These are phyloP conservation scores for Geranomyces variabilis DNA, from an alignment of 192 early-diverging fungal species.

Conservation along the genomic window DNA sequence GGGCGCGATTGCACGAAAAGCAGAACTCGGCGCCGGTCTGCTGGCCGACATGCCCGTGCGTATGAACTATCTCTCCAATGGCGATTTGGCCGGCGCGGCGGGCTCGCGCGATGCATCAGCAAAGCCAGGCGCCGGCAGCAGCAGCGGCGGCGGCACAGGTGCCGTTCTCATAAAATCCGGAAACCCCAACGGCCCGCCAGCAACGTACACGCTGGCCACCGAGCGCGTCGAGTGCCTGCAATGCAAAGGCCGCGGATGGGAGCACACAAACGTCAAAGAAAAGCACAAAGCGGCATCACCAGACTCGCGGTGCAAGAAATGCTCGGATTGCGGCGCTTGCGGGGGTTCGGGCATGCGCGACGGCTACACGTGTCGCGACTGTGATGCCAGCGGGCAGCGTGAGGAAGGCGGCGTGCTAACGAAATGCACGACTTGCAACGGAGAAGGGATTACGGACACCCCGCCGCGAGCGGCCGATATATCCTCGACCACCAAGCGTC, in stretches of 20 bases:
- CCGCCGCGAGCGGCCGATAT: conserved; percentile 19
- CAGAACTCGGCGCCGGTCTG: conserved; percentile 12
- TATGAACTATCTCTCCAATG: conserved; percentile 12
- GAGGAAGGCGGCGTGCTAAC: background rate
- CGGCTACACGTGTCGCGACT: conserved; percentile 16
- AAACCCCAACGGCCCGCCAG: background rate
- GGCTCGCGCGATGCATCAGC: too few relatives aligned
- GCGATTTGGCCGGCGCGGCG: background rate
- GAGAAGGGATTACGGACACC: conserved; percentile 6
- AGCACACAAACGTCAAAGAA: background rate
- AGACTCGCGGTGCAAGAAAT: conserved; percentile 24
- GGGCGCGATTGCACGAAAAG: background rate
- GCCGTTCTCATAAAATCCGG: background rate
- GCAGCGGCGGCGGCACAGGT: background rate
- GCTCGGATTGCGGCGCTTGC: conserved; percentile 17
- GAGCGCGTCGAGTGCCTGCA: conserved; percentile 13
- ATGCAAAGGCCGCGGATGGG: conserved; percentile 12
- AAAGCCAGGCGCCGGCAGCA: background rate
- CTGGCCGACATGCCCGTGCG: conserved; percentile 19
- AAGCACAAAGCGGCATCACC: conserved; percentile 18
- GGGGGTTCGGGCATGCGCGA: conserved; percentile 31
- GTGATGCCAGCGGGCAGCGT: conserved; percentile 20
- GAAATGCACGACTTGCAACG: conserved; percentile 13
- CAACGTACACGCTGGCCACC: conserved; percentile 13
- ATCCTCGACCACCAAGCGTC: conserved; percentile 5